phyloP scores from a whole-genome alignment of 1,284 basidiomycete species.

The Ceratobasidium sp. region DNA sequence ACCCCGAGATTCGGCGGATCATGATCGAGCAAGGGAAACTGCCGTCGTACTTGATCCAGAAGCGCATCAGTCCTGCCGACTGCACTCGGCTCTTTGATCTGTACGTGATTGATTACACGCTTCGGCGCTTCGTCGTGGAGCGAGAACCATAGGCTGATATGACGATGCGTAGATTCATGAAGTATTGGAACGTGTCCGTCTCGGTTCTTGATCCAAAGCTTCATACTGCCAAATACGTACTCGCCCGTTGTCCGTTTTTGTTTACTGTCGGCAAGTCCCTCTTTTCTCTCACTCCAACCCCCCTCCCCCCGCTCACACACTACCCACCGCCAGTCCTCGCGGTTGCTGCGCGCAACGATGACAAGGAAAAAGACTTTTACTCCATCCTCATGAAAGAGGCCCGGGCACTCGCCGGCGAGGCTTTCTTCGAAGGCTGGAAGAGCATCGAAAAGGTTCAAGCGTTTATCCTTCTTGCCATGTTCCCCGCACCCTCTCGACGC shows the following conservation, averaged over 20 bases:
- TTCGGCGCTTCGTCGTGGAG: neutral
- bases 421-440: constrained; percentile 26
- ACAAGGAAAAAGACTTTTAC: constrained; percentile 15
- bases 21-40: constrained; percentile 26
- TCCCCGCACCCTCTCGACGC: constrained; percentile 13
- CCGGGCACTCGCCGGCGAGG: neutral
- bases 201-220: constrained; percentile 27
- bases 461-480: constrained; percentile 27
- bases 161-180: constrained; percentile 20
- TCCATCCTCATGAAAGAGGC: constrained; percentile 27
- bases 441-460: constrained; percentile 31
- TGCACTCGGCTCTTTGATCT: constrained; percentile 11
- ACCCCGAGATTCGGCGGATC: constrained; percentile 15
- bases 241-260: constrained; percentile 23
- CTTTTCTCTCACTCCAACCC: neutral
- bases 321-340: neutral
- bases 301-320: neutral
- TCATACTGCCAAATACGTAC: constrained; percentile 23
- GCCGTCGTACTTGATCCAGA: constrained; percentile 24
- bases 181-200: constrained; percentile 28
- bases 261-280: constrained; percentile 18
- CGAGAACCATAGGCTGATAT: neutral
- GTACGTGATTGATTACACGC: constrained; percentile 12
- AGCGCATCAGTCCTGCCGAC: constrained; percentile 13
- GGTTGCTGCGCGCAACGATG: constrained; percentile 24